Conservation (phyloP, 2,329 filamentous ascomycete species). For the Hypoxylon sp. region DNA sequence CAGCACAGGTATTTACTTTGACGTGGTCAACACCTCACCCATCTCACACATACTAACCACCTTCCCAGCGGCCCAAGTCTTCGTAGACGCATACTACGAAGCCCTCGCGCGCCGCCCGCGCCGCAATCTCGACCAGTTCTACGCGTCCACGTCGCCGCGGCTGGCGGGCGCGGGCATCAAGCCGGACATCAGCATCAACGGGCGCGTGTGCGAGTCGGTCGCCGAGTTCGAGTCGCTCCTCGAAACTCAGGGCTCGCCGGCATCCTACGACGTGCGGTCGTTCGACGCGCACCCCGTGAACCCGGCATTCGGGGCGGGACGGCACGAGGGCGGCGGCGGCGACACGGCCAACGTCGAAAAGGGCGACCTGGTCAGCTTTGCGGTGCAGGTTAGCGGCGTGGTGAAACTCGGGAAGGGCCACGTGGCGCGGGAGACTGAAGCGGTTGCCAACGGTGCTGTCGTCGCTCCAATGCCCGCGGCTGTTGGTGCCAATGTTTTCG, state of each 20-base stretch:
- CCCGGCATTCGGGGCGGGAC: conserved; percentile 69
- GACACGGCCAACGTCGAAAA: conserved; percentile 48
- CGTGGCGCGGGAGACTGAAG: conserved; percentile 54
- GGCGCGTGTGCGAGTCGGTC: conserved; percentile 72
- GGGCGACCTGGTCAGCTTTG: conserved; percentile 73
- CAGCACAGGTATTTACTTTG: conserved; percentile 50
- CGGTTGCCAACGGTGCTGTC: neutral
- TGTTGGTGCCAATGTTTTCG: conserved; percentile 58
- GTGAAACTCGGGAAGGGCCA: conserved; percentile 74
- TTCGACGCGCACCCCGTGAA: conserved; percentile 85
- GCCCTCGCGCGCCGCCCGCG: conserved; percentile 69
- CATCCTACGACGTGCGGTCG: conserved; percentile 78
- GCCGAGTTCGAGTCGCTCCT: conserved; percentile 76
- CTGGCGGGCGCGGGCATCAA: conserved; percentile 63
- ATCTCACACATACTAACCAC: conserved; percentile 10
- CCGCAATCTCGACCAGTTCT: conserved; percentile 73
- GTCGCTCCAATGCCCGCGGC: neutral
- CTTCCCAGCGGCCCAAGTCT: conserved; percentile 73
- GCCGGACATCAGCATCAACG: conserved; percentile 84
- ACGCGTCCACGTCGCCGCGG: conserved; percentile 69
- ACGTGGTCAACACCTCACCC: too few relatives aligned
- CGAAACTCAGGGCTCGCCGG: conserved; percentile 62
- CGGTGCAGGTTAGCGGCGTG: conserved; percentile 78
- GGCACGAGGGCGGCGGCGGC: too few relatives aligned
- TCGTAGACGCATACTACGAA: conserved; percentile 80